Percentiles rank a stretch among this genome's conserved stretches.
These are phyloP conservation scores for Malassezia brasiliensis DNA, from an alignment of 1,284 basidiomycete genomes.

Conservation along the genomic window DNA sequence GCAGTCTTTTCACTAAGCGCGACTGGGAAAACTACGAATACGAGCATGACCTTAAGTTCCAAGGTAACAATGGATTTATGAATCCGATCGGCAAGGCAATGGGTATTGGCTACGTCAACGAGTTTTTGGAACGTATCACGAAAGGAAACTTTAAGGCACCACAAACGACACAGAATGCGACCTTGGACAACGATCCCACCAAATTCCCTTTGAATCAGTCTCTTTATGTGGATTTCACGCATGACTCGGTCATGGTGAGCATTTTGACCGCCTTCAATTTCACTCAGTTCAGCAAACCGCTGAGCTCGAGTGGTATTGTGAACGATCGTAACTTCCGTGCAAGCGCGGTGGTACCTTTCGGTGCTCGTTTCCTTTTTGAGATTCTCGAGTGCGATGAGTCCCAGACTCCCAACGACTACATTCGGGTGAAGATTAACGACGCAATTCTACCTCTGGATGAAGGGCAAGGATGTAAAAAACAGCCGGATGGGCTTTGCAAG, in stretches of 20 bases:
- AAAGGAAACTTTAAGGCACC: conserved; percentile 16
- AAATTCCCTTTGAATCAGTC: conserved; percentile 40
- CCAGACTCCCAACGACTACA: conserved; percentile 52
- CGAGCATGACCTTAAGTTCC: conserved; percentile 54
- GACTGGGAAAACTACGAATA: conserved; percentile 70
- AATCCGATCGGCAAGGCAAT: conserved; percentile 67
- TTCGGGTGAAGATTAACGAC: conserved; percentile 70
- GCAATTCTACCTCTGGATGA: conserved; percentile 57
- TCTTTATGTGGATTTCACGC: conserved; percentile 40
- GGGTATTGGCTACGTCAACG: conserved; percentile 65
- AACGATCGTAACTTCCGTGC: conserved; percentile 26
- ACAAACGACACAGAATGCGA: conserved; percentile 28
- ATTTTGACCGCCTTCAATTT: conserved; percentile 40
- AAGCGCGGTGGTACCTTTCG: conserved; percentile 30
- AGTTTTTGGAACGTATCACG: conserved; percentile 37
- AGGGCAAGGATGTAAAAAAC: conserved; percentile 57
- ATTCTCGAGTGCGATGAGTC: conserved; percentile 26
- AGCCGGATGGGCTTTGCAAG: conserved; percentile 69
- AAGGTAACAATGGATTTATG: conserved; percentile 63
- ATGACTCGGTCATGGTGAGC: conserved; percentile 34
- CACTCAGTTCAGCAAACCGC: conserved; percentile 28
- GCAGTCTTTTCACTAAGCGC: conserved; percentile 72
- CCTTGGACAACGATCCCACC: conserved; percentile 17
- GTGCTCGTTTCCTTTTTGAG: conserved; percentile 27
- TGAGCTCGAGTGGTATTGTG: conserved; percentile 22